Conservation (phyloP, 768 basidiomycete species). For the Mycena amicta region DNA sequence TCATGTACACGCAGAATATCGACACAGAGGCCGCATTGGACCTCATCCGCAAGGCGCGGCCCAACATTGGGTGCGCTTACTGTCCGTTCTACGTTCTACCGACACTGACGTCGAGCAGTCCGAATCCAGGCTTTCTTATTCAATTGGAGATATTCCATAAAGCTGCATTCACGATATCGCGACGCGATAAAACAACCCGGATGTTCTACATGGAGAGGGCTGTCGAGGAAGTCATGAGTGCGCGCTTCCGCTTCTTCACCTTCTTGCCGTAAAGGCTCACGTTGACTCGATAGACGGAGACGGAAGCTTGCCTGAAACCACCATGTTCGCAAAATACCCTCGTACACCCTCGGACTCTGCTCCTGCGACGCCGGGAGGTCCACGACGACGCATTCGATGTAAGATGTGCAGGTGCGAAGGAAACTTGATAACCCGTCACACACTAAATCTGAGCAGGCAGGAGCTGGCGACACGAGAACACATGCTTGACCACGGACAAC, state of each 20-base stretch:
- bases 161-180: slow-evolving; percentile 68
- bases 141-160: slow-evolving; percentile 83
- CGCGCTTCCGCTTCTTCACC: slow-evolving; percentile 28
- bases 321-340: slow-evolving; percentile 80
- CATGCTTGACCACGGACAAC: slow-evolving; percentile 88
- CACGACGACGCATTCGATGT: slow-evolving; percentile 74
- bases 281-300: slow-evolving; percentile 62
- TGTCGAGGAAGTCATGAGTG: slow-evolving; percentile 78
- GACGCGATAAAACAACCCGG: slow-evolving; percentile 68
- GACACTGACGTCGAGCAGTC: slow-evolving; percentile 46
- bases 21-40: slow-evolving; percentile 66
- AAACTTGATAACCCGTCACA: neutral
- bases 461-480: slow-evolving; percentile 90
- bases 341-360: slow-evolving; percentile 62
- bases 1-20: slow-evolving; percentile 73
- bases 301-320: slow-evolving; percentile 60
- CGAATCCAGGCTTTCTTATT: slow-evolving; percentile 80
- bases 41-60: slow-evolving; percentile 66
- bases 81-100: neutral
- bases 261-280: neutral
- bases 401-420: slow-evolving; percentile 80
- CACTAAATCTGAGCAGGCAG: slow-evolving; percentile 45
- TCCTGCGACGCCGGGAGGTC: slow-evolving; percentile 58
- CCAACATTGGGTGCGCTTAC: slow-evolving; percentile 66
- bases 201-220: slow-evolving; percentile 84